Evolutionary conservation across 805 yeast species (phyloP).

Genomic region (Candida awuae): DNA sequence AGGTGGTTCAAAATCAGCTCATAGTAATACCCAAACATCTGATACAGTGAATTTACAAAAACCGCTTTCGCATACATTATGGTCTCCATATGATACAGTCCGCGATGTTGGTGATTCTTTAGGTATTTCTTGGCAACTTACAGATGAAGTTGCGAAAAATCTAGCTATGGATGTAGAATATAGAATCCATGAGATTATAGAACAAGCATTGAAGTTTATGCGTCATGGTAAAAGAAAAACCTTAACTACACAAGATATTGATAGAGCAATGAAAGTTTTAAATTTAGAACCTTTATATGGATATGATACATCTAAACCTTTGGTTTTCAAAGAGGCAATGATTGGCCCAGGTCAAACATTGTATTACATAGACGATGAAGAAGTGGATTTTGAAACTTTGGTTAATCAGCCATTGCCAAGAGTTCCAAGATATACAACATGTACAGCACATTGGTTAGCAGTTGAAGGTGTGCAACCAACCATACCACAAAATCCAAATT

Average conservation of each 20-base stretch:
- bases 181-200: constrained; percentile 88
- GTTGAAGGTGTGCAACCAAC: constrained; percentile 98
- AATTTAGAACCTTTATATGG: constrained; percentile 95
- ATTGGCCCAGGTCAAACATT: constrained; percentile 89
- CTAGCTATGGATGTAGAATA: constrained; percentile 99
- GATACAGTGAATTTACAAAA: constrained; percentile 26
- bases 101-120: constrained; percentile 91
- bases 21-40: not conserved
- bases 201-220: constrained; percentile 94
- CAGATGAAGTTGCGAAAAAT: constrained; percentile 89
- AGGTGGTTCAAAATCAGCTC: not conserved
- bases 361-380: constrained; percentile 86
- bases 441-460: constrained; percentile 96
- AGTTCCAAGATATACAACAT: constrained; percentile 86
- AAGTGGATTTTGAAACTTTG: constrained; percentile 86
- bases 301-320: constrained; percentile 62
- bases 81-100: constrained; percentile 98
- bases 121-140: constrained; percentile 60
- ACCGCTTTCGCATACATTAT: constrained; percentile 77
- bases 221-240: constrained; percentile 83
- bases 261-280: constrained; percentile 71
- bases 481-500: constrained; percentile 90
- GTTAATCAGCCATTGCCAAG: constrained; percentile 92
- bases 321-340: constrained; percentile 78
- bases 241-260: constrained; percentile 72